phyloP scores from a whole-genome alignment of 2,329 filamentous ascomycete genomes.

The Aspergillus sp. region DNA sequence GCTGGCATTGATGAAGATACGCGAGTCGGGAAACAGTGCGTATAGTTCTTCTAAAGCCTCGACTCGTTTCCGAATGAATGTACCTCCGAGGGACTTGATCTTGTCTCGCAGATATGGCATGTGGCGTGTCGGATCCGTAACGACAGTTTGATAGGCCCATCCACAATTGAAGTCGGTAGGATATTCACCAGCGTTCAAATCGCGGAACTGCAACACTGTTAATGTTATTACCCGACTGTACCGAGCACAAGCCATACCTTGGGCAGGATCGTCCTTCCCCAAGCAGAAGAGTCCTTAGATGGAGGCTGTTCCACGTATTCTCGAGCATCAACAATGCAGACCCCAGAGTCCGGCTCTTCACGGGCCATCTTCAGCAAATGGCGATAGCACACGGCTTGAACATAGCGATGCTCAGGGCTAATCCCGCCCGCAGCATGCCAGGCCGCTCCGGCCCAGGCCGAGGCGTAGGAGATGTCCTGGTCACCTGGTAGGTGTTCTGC shows the following conservation, averaged over 20 bases:
- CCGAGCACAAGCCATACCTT: constrained; percentile 29
- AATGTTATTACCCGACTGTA: background rate
- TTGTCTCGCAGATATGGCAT: constrained; percentile 41
- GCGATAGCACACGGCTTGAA: constrained; percentile 42
- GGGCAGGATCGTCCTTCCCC: constrained; percentile 41
- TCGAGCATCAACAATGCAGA: constrained; percentile 39
- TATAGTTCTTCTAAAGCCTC: constrained; percentile 40
- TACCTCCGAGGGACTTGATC: constrained; percentile 37
- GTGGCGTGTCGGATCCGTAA: constrained; percentile 44
- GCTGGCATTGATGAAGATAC: constrained; percentile 45
- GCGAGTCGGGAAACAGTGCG: constrained; percentile 40
- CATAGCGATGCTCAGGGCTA: constrained; percentile 38
- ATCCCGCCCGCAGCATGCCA: constrained; percentile 46
- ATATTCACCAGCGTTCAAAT: constrained; percentile 36
- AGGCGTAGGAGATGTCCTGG: constrained; percentile 42
- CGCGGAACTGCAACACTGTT: constrained; percentile 35
- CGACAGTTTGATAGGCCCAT: constrained; percentile 43
- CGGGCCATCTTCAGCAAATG: constrained; percentile 41
- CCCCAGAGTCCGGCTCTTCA: constrained; percentile 38
- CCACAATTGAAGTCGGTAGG: constrained; percentile 38
- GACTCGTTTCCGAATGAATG: constrained; percentile 40
- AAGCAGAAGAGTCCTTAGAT: constrained; percentile 37
- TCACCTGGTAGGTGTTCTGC: constrained; percentile 45
- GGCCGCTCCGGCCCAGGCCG: constrained; percentile 46
- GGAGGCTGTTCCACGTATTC: constrained; percentile 43